A percentile compares a stretch with the other conserved stretches of the same genome.
Evolutionary conservation across 192 early-diverging fungal species (phyloP).

Genomic region (Linnemannia elongata): DNA sequence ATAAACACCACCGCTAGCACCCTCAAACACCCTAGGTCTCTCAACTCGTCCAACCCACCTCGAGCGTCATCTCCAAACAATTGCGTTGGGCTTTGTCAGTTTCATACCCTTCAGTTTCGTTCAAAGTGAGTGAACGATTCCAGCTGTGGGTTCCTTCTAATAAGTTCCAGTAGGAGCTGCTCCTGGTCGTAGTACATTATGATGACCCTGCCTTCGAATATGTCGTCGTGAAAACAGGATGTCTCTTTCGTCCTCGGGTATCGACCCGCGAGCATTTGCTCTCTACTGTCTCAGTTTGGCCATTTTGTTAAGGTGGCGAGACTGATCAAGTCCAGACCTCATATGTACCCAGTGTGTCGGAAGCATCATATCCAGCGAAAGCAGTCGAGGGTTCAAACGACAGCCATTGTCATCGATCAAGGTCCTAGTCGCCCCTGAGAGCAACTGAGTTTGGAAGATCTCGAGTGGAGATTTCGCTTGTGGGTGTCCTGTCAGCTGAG

Average conservation of each 20-base stretch:
- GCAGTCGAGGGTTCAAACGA: not conserved
- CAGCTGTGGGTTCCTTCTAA: not conserved
- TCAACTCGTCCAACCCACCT: not conserved
- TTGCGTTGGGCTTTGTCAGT: not conserved
- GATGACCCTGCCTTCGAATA: not conserved
- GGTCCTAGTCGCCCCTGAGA: not conserved
- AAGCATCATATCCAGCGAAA: not conserved
- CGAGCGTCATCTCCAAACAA: not conserved
- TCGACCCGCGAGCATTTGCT: not conserved
- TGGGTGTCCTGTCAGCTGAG: not conserved
- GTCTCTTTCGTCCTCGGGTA: not conserved
- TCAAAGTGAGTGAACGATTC: not conserved
- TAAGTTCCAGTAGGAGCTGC: not conserved
- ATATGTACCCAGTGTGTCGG: not conserved
- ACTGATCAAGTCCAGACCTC: not conserved
- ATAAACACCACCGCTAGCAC: not conserved
- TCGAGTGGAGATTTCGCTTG: not conserved
- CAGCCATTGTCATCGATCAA: not conserved
- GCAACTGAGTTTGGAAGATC: not conserved
- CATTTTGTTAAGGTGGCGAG: not conserved
- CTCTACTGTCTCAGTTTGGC: not conserved
- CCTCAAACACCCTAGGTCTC: not conserved
- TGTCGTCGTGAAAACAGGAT: not conserved
- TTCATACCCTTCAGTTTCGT: not conserved
- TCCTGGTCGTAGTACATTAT: not conserved